phyloP scores from a whole-genome alignment of 2,329 filamentous ascomycete genomes.

The Aspergillus ochraceus region DNA sequence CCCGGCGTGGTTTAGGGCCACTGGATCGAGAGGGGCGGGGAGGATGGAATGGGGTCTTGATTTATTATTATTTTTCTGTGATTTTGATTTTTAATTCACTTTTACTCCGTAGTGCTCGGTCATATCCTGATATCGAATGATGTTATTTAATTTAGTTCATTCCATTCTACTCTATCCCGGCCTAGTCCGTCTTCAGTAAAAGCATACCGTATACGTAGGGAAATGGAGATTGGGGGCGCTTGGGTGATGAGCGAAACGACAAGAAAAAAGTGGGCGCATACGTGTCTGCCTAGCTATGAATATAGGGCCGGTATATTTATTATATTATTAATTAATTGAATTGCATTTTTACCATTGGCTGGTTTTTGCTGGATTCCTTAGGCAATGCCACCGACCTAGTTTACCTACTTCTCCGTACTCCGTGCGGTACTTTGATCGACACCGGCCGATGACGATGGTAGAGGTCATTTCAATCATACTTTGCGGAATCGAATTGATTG shows the following conservation, averaged over 20 bases:
- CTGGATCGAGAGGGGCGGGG: background rate
- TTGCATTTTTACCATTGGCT: background rate
- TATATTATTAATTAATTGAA: background rate
- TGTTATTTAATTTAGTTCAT: background rate
- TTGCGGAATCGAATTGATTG: background rate
- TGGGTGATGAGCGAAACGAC: background rate
- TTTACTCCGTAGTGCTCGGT: background rate
- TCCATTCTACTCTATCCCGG: background rate
- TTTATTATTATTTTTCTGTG: background rate
- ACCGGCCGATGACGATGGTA: background rate
- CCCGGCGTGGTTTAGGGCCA: background rate
- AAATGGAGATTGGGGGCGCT: background rate
- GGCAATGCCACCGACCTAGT: background rate
- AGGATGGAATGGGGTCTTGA: background rate
- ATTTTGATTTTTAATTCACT: background rate
- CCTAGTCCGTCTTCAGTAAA: background rate
- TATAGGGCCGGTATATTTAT: background rate
- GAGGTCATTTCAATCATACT: background rate
- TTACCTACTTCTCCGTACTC: background rate
- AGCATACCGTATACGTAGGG: background rate
- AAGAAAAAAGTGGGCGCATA: background rate
- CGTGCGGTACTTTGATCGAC: background rate
- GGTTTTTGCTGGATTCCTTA: too few species aligned
- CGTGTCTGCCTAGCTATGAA: background rate
- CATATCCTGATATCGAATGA: background rate